Evolutionary conservation across 768 basidiomycete species (phyloP), one percentile per base, ranked within the genome.

Genomic region (Rhizopogon rudus): DNA sequence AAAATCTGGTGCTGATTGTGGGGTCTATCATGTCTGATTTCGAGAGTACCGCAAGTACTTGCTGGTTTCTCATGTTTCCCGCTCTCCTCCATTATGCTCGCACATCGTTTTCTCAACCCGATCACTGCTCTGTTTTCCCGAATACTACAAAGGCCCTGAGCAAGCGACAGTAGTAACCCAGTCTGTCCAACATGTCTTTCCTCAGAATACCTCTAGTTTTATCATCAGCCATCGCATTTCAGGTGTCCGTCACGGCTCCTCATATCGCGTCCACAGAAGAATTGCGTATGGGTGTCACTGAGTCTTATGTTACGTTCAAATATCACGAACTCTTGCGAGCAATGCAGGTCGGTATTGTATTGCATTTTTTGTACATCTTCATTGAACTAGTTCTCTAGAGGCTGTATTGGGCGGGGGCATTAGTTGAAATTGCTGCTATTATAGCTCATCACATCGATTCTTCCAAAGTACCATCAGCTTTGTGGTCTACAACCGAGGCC

Each of bases 121-220:
- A 4, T 25, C 25, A 25, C 3, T 25, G 31, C 8, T 33, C 31
- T 3, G 31, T 33, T 33, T 33, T 7, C 31, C 8, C 9, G 8
- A 33, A 33, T 33, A 9, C 9, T 25, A 25, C 4, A 25, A 25
- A 25, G 25, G 25, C 25, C 25, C 25, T 25, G 25, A 5, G 25
- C 25, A 5, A 25, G 25, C 25, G 25, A 25, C 25, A 25, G 9
- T 33, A 33, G 31, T 33, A 33, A 33, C 31, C 31, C 25, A 33
- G 9, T 33, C 31, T 7, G 31, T 33, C 8, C 25, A 66, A 58
- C 57, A 65, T 65, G 61, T 62, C 70, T 25, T 59, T 75, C 35
- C 43, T 75, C 40, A 76, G 73, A 60, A 65, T 79, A 52, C 74
- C 77, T 8, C 74, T 71, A 59, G 67, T 77, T 44, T 55, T 77